Percentiles rank a stretch among this genome's conserved stretches.
phyloP scores from a whole-genome alignment of 306 rosid genomes.

The Cyamopsis tetragonoloba region DNA sequence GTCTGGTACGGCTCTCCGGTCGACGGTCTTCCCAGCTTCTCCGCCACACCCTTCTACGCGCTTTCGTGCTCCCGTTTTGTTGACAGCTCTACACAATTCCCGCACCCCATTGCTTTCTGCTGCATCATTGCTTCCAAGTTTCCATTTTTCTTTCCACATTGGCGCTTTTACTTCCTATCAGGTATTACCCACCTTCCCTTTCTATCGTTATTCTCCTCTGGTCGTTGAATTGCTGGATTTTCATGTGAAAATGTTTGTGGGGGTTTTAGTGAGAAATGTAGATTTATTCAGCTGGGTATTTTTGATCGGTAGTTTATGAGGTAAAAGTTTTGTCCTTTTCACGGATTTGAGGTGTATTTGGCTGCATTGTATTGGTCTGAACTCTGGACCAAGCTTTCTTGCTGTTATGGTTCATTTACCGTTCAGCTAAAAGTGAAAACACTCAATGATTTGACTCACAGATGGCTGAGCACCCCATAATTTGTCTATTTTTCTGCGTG shows the following conservation, averaged over 20 bases:
- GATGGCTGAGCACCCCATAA: background rate
- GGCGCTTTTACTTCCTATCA: constrained; percentile 18
- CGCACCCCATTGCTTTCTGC: background rate
- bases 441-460: background rate
- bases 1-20: no score
- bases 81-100: no score
- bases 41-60: no score
- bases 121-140: background rate
- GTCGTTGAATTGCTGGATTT: constrained; percentile 8
- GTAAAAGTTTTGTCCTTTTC: constrained; percentile 17
- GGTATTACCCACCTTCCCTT: constrained; percentile 26
- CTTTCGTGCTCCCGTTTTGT: no score
- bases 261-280: background rate
- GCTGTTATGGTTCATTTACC: background rate
- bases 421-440: background rate
- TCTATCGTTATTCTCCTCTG: background rate
- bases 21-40: no score
- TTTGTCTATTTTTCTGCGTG: background rate
- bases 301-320: background rate
- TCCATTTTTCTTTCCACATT: constrained; percentile 34
- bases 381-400: background rate
- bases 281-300: background rate
- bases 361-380: constrained; percentile 12
- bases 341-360: constrained; percentile 3
- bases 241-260: background rate